Base-by-base conservation (phyloP, 345 rosid species). In the Brassica carinata region DNA sequence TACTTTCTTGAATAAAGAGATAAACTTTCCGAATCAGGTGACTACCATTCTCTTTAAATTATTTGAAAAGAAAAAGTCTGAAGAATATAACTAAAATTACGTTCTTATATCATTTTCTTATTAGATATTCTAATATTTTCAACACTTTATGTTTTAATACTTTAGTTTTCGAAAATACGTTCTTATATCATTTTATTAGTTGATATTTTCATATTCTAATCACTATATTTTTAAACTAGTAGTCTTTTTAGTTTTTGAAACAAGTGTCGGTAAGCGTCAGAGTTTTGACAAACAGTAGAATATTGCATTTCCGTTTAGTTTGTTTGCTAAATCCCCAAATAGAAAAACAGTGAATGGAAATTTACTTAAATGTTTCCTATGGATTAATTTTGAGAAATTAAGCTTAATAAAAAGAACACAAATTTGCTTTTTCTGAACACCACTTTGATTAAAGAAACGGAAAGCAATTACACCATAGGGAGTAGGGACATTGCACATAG, bases 41-140 rank as follows among this genome's bases (percentile, higher is more conserved):
- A 72, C 38, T 43, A 43, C 77, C 61, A 40, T 5, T 63, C 69
- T 15, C 69, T 63, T 73, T 63, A 36, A 15, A 68, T 73, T 43
- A 64, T 19, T 64, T 31, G 62, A 30, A 59, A 58, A 34, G 15
- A 72, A 58, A 34, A 72, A 23, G 66, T 58, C 62, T 64, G 38
- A 72, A 18, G 67, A 72, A 58, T 23, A 33, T 18, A 71, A 19
- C 15, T 58, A 19, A 59, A 58, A 71, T 45, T 45, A 14, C 13
- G 9, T 23, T 29, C 17, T 3, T 13, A 48, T 23, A 7, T 45
- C 6, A 23, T 14, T 67, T 67, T 33, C 10, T 9, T 26, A 45
- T 18, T 43, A 5, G 57, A 68, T 7, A 53, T 45, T 48, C 17
- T 17, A 26, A 48, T 10, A 27, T 27, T 11, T 27, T 23, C 2